Percentiles rank a stretch among this genome's conserved stretches.
phyloP scores from a whole-genome alignment of 805 yeast species.

The Zygotorulaspora sp. region DNA sequence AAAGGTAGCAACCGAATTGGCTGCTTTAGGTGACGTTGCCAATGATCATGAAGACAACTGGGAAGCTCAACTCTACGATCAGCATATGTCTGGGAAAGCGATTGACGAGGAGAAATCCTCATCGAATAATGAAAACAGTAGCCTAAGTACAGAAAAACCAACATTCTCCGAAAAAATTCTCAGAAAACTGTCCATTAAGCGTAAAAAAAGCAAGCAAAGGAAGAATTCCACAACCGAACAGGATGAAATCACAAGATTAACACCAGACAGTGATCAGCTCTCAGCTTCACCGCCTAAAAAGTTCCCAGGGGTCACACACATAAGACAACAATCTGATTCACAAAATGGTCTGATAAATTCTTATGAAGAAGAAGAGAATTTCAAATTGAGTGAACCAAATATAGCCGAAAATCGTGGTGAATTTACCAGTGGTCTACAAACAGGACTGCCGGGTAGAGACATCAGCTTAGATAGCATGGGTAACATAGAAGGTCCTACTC shows the following conservation, averaged over 20 bases:
- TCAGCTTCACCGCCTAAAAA: constrained; percentile 14
- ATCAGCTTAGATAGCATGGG: constrained; percentile 20
- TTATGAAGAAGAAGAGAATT: constrained; percentile 20
- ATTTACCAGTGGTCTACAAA: constrained; percentile 1
- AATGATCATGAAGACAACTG: constrained; percentile 71
- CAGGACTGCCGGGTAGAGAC: constrained; percentile 20
- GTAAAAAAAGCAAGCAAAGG: constrained; percentile 9
- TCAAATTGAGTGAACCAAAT: constrained; percentile 13
- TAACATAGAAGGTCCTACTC: constrained; percentile 12
- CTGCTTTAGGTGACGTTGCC: constrained; percentile 79
- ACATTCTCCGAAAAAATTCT: constrained; percentile 25
- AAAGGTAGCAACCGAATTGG: constrained; percentile 46
- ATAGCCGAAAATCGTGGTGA: constrained; percentile 9
- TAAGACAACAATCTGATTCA: constrained; percentile 29
- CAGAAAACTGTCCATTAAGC: constrained; percentile 23
- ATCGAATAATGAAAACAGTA: constrained; percentile 15
- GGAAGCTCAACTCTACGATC: constrained; percentile 53
- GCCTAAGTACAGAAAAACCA: constrained; percentile 13
- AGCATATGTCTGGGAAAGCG: constrained; percentile 10
- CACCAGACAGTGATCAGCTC: constrained; percentile 13
- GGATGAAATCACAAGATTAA: constrained; percentile 11
- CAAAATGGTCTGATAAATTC: constrained; percentile 30
- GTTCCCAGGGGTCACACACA: constrained; percentile 25
- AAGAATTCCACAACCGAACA: constrained; percentile 2
- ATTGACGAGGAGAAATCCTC: constrained; percentile 18